Base-by-base conservation (phyloP, 2,329 filamentous ascomycete genomes). In the Xylariaceae sp. region DNA sequence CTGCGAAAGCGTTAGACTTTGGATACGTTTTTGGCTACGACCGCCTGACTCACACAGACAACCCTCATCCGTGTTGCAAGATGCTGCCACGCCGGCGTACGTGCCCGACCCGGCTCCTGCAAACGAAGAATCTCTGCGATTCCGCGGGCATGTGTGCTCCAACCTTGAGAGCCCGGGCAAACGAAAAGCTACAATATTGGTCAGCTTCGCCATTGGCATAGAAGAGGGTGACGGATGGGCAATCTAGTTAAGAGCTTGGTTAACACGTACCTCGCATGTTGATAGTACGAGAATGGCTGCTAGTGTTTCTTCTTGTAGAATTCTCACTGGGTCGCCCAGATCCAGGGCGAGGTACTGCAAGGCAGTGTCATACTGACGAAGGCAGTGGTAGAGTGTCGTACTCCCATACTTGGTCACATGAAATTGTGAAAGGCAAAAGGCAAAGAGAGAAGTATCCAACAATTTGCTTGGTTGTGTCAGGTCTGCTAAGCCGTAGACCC, bases 21-120 rank as follows among this genome's bases (percentile, higher is more conserved):
- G 27, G 15, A 16, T 9, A 42, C 24, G 21, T 36, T 13, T 21
- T 30, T n/a, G n/a, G n/a, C n/a, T n/a, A n/a, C n/a, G n/a, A n/a
- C n/a, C n/a, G n/a, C 15, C 15, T 35, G 39, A 58, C 59, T 57
- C 50, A 60, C 59, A 30, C 59, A 62, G 23, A 62, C 52, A 44
- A 62, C 36, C 37, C 57, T 56, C 57, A 62, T 56, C 27, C 59
- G 59, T 15, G 57, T 54, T n/a, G 58, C 57, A 15, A 62, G 44
- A 41, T 62, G 57, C 23, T 53, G 48, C 59, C 59, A 62, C 16
- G 54, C 52, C 15, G 54, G 59, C 15, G 57, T 62, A 23, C 24
- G 51, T 11, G 49, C 41, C 51, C 30, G 57, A 32, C 37, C 49
- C 26, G 54, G 57, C 36, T 52, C 50, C 16, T 57, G 59, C 21